A percentile compares a stretch with the other conserved stretches of the same genome.
Conservation (phyloP, 208 protist genomes). For the Porcisia hertigi region DNA sequence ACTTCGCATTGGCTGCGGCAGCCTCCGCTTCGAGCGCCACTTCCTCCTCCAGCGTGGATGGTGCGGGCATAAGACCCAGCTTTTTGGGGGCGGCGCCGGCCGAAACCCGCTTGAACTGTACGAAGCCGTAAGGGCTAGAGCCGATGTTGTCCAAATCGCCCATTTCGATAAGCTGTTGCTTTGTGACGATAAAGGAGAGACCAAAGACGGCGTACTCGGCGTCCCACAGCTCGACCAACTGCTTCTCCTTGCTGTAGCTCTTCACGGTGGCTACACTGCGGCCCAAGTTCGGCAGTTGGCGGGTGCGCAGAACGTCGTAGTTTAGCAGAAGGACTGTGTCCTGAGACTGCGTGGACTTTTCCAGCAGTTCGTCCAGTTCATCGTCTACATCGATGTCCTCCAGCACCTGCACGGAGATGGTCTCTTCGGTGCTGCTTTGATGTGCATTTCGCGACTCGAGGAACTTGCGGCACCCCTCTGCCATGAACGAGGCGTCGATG, state of each 20-base stretch:
- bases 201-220: slow-evolving; percentile 88
- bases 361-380: slow-evolving; percentile 66
- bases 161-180: slow-evolving; percentile 72
- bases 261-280: slow-evolving; percentile 78
- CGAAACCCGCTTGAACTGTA: slow-evolving; percentile 48
- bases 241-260: slow-evolving; percentile 69
- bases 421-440: slow-evolving; percentile 15
- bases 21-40: slow-evolving; percentile 34
- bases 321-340: slow-evolving; percentile 81
- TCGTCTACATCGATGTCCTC: slow-evolving; percentile 77
- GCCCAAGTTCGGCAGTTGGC: slow-evolving; percentile 56
- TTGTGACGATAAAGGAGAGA: slow-evolving; percentile 52
- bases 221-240: slow-evolving; percentile 77
- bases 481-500: slow-evolving; percentile 80
- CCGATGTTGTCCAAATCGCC: slow-evolving; percentile 79
- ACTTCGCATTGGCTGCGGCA: slow-evolving; percentile 10
- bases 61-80: slow-evolving; percentile 49
- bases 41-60: slow-evolving; percentile 49
- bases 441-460: slow-evolving; percentile 64
- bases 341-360: slow-evolving; percentile 51
- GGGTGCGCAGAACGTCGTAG: slow-evolving; percentile 73
- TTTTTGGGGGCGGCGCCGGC: slow-evolving; percentile 26
- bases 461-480: slow-evolving; percentile 78
- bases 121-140: slow-evolving; percentile 75
- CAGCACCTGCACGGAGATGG: slow-evolving; percentile 65